Evolutionary conservation across 345 rosid genomes (phyloP), one percentile per base, ranked within the genome.

Genomic region (Sonneratia caseolaris): DNA sequence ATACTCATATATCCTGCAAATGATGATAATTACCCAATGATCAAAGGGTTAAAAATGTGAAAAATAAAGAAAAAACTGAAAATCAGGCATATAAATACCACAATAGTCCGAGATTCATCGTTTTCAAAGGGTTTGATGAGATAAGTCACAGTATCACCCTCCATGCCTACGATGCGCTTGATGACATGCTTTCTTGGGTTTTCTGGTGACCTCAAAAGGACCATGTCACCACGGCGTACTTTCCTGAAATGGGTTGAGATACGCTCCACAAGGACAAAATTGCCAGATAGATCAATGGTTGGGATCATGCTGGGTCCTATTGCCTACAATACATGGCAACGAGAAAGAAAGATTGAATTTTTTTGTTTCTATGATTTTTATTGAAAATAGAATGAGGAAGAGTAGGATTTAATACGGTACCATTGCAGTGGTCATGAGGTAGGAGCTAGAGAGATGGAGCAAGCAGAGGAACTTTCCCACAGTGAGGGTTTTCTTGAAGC

Each of bases 261-360:
- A 62, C 85, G 78, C 79, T 92, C 96, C 12, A 80, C 90, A 67
- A 90, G 61, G 57, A 85, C 38, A 6, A 86, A 5, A 66, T 84
- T 81, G 1, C 91, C 91, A 0, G 85, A 79, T 53, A 83, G 66
- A 73, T 71, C 80, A 32, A 92, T 40, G 21, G 93, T 88, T 0
- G 91, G 98, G 7, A 76, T 75, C 96, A 90, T 92, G 81, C 95
- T 90, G 72, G 98, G 95, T 48, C 98, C 96, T 21, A 69, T 75
- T 13, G 82, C 51, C 92, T 90, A 76, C 75, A 64, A 61, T 68
- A 37, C 62, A 38, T 51, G 40, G 38, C 21, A 56, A 48, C 37
- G 53, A 51, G 22, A 65, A 56, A 67, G 51, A 69, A 56, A 9
- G 53, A 36, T 32, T 66, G 45, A 66, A 67, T 37, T 18, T 49